A percentile compares a stretch with the other conserved stretches of the same genome.
Evolutionary conservation across 208 protist species (phyloP).

Genomic region (Endotrypanum monterogeii): DNA sequence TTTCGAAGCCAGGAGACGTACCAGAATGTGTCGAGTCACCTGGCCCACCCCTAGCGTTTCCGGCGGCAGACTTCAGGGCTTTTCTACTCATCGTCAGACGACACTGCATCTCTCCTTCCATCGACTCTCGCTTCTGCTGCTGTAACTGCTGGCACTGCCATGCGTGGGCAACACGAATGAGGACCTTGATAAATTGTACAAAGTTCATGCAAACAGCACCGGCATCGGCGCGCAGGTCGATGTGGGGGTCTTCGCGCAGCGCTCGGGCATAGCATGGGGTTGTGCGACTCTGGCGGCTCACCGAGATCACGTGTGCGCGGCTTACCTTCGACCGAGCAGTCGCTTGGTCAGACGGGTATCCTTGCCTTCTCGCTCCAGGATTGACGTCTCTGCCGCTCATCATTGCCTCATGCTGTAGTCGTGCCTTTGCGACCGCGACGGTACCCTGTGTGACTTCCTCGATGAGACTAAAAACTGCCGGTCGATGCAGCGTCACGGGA

Average conservation of each 20-base stretch:
- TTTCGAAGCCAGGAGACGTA: background rate
- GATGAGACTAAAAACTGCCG: conserved; percentile 58
- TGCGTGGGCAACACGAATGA: conserved; percentile 66
- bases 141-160: conserved; percentile 64
- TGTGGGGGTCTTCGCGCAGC: conserved; percentile 50
- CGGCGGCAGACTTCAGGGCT: background rate
- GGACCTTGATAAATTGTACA: conserved; percentile 65
- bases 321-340: background rate
- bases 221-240: conserved; percentile 58
- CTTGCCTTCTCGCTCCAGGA: background rate
- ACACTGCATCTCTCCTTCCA: conserved; percentile 3
- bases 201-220: conserved; percentile 58
- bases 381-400: background rate
- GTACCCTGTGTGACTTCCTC: conserved; percentile 44
- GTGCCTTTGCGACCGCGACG: conserved; percentile 8
- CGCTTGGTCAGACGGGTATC: background rate
- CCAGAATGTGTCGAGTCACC: too few species aligned
- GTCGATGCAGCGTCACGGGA: conserved; percentile 55
- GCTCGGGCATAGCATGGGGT: conserved; percentile 42
- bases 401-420: background rate
- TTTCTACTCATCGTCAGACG: background rate
- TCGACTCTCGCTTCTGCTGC: conserved; percentile 15
- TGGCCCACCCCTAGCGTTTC: background rate
- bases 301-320: conserved; percentile 6
- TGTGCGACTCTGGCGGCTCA: conserved; percentile 23